Evolutionary conservation across 2,329 filamentous ascomycete species (phyloP).

Genomic region (Cercospora brassicicola): DNA sequence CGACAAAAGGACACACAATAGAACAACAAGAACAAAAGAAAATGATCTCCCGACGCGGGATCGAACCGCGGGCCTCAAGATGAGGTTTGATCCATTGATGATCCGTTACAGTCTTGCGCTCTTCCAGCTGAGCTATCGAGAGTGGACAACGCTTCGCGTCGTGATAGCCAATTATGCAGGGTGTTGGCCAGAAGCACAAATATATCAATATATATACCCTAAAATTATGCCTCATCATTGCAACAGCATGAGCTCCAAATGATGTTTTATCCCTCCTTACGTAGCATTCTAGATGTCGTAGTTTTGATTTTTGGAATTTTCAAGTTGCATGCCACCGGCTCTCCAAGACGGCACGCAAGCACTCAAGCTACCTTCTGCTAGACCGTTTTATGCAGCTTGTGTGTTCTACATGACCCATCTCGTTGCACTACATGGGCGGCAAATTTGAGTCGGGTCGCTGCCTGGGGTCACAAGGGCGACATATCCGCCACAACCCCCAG

Average conservation of each 20-base stretch:
- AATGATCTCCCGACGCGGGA: conserved; percentile 18
- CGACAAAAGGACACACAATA: too few relatives aligned
- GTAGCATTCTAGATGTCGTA: too few relatives aligned
- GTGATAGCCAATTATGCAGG: conserved; percentile 1
- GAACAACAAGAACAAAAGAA: too few relatives aligned
- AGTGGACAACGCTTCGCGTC: neutral
- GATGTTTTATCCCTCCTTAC: too few relatives aligned
- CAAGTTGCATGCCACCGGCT: neutral
- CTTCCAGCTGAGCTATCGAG: conserved; percentile 34
- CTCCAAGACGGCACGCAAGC: neutral
- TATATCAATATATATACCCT: too few relatives aligned
- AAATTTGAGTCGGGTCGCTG: neutral
- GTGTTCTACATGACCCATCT: neutral
- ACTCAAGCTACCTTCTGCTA: neutral
- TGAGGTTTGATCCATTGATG: neutral
- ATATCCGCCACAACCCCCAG: too few relatives aligned
- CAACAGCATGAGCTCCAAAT: too few relatives aligned
- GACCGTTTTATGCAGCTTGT: neutral
- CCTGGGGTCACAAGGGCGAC: too few relatives aligned
- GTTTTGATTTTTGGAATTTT: neutral
- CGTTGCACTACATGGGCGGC: neutral
- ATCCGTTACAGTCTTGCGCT: conserved; percentile 25
- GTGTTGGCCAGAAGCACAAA: neutral
- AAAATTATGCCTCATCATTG: too few relatives aligned
- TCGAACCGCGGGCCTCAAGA: conserved; percentile 24